phyloP scores from a whole-genome alignment of 108 stramenopile genomes.

The Nannochloropsis gaditana region DNA sequence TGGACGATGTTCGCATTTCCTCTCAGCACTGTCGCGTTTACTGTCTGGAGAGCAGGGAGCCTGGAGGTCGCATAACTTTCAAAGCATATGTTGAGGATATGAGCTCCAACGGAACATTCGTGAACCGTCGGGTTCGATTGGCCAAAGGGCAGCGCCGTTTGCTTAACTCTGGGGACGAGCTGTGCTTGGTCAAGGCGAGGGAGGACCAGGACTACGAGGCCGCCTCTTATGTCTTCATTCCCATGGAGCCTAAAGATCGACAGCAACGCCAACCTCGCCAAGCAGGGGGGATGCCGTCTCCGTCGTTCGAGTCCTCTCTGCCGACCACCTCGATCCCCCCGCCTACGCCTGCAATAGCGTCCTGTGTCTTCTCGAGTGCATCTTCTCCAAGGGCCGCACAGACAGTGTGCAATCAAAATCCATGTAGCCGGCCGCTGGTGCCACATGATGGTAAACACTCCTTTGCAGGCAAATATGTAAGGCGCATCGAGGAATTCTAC shows the following conservation, averaged over 20 bases:
- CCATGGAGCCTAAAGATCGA: slow-evolving; percentile 5
- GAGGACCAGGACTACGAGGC: background rate
- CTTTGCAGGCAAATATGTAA: background rate
- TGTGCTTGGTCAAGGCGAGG: slow-evolving; percentile 74
- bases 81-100: slow-evolving; percentile 78
- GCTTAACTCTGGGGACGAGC: slow-evolving; percentile 83
- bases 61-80: background rate
- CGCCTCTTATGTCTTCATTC: background rate
- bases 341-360: background rate
- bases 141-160: slow-evolving; percentile 65
- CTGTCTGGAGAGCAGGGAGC: background rate
- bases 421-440: too few species aligned
- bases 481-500: slow-evolving; percentile 65
- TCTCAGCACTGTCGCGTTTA: slow-evolving; percentile 47
- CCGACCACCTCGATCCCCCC: background rate
- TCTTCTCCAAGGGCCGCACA: background rate
- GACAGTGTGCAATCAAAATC: background rate
- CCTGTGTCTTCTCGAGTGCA: background rate
- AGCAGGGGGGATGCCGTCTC: slow-evolving; percentile 34
- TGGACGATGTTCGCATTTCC: slow-evolving; percentile 35
- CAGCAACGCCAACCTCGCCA: slow-evolving; percentile 26
- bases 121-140: slow-evolving; percentile 67
- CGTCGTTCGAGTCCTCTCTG: background rate
- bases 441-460: background rate
- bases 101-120: slow-evolving; percentile 79